phyloP scores from a whole-genome alignment of 2,329 filamentous ascomycete genomes.

The Hypoxylon sp. region DNA sequence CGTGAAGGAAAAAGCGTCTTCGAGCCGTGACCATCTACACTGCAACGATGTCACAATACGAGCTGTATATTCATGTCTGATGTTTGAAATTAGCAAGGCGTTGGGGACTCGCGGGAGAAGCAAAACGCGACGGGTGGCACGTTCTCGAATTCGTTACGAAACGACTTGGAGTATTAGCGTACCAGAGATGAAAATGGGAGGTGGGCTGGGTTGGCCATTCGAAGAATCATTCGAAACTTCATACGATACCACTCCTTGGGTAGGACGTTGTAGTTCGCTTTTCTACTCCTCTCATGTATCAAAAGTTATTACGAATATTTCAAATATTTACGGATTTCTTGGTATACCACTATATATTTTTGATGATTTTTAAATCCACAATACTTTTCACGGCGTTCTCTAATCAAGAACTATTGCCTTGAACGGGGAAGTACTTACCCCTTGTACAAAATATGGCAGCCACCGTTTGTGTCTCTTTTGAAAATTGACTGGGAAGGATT shows the following conservation, averaged over 20 bases:
- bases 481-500: neutral
- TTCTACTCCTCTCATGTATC: slow-evolving; percentile 52
- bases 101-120: slow-evolving; percentile 35
- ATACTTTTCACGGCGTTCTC: neutral
- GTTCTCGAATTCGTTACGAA: slow-evolving; percentile 21
- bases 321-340: slow-evolving; percentile 14
- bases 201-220: slow-evolving; percentile 27
- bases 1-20: slow-evolving; percentile 58
- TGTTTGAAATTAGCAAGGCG: slow-evolving; percentile 44
- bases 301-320: slow-evolving; percentile 30
- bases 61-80: slow-evolving; percentile 35
- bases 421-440: neutral
- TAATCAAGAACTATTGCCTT: neutral
- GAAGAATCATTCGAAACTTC: slow-evolving; percentile 13
- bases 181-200: slow-evolving; percentile 18
- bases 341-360: neutral
- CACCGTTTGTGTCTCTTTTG: no score
- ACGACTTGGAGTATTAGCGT: slow-evolving; percentile 6
- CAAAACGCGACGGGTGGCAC: slow-evolving; percentile 21
- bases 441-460: neutral
- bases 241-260: slow-evolving; percentile 29
- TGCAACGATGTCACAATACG: slow-evolving; percentile 14
- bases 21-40: slow-evolving; percentile 44
- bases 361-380: neutral
- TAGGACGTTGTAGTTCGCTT: slow-evolving; percentile 41